phyloP scores from a whole-genome alignment of 805 yeast species.

The Yamadazyma olivae region DNA sequence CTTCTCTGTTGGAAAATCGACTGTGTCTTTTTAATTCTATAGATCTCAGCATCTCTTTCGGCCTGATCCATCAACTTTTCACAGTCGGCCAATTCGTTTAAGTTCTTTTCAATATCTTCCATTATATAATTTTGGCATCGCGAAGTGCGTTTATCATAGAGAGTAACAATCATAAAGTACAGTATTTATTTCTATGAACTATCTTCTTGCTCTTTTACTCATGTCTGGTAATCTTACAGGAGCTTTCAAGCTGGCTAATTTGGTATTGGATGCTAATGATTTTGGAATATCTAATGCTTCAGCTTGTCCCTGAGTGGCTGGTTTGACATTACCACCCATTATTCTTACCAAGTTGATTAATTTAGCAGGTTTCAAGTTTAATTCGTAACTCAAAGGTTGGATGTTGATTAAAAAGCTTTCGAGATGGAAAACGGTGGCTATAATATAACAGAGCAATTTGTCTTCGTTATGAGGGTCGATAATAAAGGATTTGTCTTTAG shows the following conservation, averaged over 20 bases:
- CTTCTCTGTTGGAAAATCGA: constrained; percentile 60
- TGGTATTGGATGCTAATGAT: constrained; percentile 57
- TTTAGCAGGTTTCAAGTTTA: constrained; percentile 75
- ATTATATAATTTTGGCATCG: too few species aligned
- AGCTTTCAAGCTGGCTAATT: constrained; percentile 78
- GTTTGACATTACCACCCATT: constrained; percentile 76
- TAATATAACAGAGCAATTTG: constrained; percentile 74
- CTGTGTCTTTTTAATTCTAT: constrained; percentile 49
- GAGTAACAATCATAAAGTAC: constrained; percentile 4
- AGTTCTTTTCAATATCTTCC: constrained; percentile 23
- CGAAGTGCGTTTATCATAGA: constrained; percentile 6
- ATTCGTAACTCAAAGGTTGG: constrained; percentile 79
- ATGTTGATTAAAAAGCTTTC: constrained; percentile 74
- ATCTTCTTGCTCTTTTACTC: constrained; percentile 50
- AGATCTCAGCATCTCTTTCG: constrained; percentile 58
- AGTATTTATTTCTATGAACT: background rate
- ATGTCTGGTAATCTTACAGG: constrained; percentile 89
- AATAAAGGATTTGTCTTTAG: constrained; percentile 72
- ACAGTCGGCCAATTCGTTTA: constrained; percentile 50
- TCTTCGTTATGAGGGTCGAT: constrained; percentile 90
- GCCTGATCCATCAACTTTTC: constrained; percentile 58
- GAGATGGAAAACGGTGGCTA: constrained; percentile 70
- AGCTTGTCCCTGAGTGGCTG: constrained; percentile 69
- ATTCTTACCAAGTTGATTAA: constrained; percentile 68
- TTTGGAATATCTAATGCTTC: constrained; percentile 69